phyloP scores from a whole-genome alignment of 164 flowering plant species.

The Akebia trifoliata region DNA sequence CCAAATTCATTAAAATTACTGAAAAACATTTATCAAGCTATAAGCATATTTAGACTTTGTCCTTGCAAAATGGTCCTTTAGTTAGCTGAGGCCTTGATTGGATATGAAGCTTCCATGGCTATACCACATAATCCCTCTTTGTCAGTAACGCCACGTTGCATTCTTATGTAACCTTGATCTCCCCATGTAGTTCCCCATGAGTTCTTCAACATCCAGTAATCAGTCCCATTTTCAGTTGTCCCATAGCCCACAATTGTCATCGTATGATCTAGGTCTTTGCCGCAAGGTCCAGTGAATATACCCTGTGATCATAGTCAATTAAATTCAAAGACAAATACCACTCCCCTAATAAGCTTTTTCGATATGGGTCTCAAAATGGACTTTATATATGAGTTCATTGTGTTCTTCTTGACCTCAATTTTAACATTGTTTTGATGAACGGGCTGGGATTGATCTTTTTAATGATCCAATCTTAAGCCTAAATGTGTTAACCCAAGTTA shows the following conservation, averaged over 20 bases:
- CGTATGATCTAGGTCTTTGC: constrained; percentile 46
- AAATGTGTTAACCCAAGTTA: no score
- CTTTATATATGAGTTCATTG: no score
- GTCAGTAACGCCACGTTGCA: constrained; percentile 52
- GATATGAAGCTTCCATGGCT: constrained; percentile 84
- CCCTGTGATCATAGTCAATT: constrained; percentile 33
- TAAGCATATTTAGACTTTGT: constrained; percentile 33
- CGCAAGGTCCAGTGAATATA: constrained; percentile 41
- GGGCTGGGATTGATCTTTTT: no score
- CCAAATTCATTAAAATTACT: no score
- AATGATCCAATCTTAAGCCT: no score
- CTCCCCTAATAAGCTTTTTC: no score
- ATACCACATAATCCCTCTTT: constrained; percentile 75
- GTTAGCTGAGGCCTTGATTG: constrained; percentile 57
- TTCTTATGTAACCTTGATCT: constrained; percentile 80
- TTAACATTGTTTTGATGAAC: no score
- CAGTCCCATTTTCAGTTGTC: constrained; percentile 30
- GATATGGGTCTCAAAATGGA: no score
- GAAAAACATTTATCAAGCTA: no score
- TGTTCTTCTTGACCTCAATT: no score
- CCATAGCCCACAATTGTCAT: constrained; percentile 59
- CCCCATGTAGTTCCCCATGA: constrained; percentile 77
- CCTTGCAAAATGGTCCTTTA: constrained; percentile 10
- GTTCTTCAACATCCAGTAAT: constrained; percentile 46
- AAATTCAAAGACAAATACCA: no score